phyloP scores from a whole-genome alignment of 2,329 filamentous ascomycete genomes.

The Microdochium paspali region DNA sequence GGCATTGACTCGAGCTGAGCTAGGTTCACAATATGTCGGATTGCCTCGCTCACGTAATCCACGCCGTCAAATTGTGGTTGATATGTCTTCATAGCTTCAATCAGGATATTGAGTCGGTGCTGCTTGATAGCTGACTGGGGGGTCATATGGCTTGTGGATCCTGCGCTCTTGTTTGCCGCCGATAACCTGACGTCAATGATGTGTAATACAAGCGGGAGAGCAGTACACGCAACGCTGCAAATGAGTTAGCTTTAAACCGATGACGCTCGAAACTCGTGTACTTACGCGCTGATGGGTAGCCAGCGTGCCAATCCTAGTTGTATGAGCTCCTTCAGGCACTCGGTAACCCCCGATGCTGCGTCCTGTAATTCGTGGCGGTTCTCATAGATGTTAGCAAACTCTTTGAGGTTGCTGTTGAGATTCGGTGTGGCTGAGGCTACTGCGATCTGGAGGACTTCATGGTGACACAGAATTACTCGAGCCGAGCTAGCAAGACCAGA shows the following conservation, averaged over 20 bases:
- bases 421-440: conserved; percentile 25
- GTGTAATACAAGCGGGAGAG: conserved; percentile 24
- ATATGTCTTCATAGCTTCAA: conserved; percentile 35
- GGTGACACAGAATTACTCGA: conserved; percentile 33
- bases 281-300: conserved; percentile 37
- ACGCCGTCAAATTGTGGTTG: conserved; percentile 35
- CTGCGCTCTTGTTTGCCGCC: conserved; percentile 12
- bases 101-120: conserved; percentile 31
- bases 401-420: conserved; percentile 18
- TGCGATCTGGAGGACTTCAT: conserved; percentile 34
- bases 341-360: conserved; percentile 31
- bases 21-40: conserved; percentile 30
- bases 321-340: conserved; percentile 36
- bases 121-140: conserved; percentile 28
- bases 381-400: conserved; percentile 26
- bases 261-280: conserved; percentile 1
- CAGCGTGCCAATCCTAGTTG: conserved; percentile 32
- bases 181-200: conserved; percentile 27
- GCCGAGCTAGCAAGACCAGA: conserved; percentile 22
- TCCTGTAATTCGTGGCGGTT: conserved; percentile 32
- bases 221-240: conserved; percentile 22
- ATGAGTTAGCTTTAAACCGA: neutral
- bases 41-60: conserved; percentile 33
- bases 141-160: conserved; percentile 12
- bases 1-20: conserved; percentile 23